These are phyloP conservation scores for Liriodendron chinense DNA, from an alignment of 164 flowering plant species.

Conservation along the genomic window DNA sequence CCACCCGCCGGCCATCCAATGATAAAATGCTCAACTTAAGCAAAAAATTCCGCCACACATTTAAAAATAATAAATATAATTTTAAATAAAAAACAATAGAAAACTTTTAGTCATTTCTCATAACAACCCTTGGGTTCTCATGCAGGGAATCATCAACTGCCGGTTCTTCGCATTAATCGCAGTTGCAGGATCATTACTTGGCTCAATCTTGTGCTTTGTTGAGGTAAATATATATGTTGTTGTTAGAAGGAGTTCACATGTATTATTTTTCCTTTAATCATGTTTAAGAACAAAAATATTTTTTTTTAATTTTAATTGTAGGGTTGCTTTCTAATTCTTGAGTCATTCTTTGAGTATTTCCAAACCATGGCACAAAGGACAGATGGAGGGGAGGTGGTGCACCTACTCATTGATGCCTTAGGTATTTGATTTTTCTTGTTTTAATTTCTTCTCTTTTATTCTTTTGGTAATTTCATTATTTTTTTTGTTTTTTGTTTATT, in stretches of 20 bases:
- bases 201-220: conserved; percentile 69
- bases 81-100: neutral
- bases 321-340: conserved; percentile 55
- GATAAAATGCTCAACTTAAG: neutral
- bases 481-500: neutral
- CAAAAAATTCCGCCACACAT: neutral
- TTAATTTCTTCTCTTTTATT: neutral
- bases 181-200: conserved; percentile 69
- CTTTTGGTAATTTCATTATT: neutral
- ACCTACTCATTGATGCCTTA: conserved; percentile 62
- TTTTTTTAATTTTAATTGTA: conserved; percentile 18
- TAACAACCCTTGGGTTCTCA: neutral
- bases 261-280: neutral
- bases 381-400: conserved; percentile 48
- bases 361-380: conserved; percentile 33
- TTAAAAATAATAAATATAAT: neutral
- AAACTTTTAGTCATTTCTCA: neutral
- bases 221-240: conserved; percentile 46
- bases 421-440: conserved; percentile 33
- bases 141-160: conserved; percentile 71
- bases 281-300: too few relatives aligned
- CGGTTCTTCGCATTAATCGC: conserved; percentile 75
- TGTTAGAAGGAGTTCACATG: neutral
- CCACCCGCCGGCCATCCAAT: neutral
- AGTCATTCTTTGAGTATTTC: conserved; percentile 63